Percentiles rank a stretch among this genome's conserved stretches.
Evolutionary conservation across 441 rosid species (phyloP).

Genomic region (Kokia cookei): DNA sequence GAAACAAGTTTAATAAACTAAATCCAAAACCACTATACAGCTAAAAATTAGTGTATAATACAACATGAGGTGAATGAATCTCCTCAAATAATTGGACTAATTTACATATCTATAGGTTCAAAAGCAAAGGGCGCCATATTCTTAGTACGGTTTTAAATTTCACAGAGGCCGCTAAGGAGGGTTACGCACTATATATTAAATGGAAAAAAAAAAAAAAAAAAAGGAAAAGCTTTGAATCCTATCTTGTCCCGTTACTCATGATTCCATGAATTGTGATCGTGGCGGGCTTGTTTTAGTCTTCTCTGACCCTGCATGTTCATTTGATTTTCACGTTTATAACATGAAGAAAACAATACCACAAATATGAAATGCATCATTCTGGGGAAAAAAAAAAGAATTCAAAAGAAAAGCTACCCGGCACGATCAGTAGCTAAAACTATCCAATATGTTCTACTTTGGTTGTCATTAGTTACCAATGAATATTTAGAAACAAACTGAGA

Average conservation of each 20-base stretch:
- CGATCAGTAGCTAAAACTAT: background rate
- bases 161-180: slow-evolving; percentile 12
- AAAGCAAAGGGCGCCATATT: slow-evolving; percentile 2
- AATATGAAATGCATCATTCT: background rate
- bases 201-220: background rate
- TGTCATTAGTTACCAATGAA: background rate
- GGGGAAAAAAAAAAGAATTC: background rate
- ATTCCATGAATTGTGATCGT: slow-evolving; percentile 79
- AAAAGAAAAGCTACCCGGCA: background rate
- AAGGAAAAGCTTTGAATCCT: too few relatives aligned
- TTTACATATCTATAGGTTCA: slow-evolving; percentile 21
- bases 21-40: slow-evolving; percentile 3
- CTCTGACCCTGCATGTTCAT: slow-evolving; percentile 44
- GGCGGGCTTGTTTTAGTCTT: slow-evolving; percentile 79
- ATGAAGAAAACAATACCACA: background rate
- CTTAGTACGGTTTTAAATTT: slow-evolving; percentile 4
- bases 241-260: slow-evolving; percentile 17
- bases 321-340: background rate
- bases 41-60: slow-evolving; percentile 21
- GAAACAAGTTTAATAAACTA: background rate
- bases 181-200: slow-evolving; percentile 11
- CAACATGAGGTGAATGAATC: slow-evolving; percentile 23
- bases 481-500: background rate
- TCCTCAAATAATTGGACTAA: slow-evolving; percentile 7
- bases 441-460: background rate